These are phyloP conservation scores for Blumeria graminis DNA, from an alignment of 2,329 filamentous ascomycete genomes.

Conservation along the genomic window DNA sequence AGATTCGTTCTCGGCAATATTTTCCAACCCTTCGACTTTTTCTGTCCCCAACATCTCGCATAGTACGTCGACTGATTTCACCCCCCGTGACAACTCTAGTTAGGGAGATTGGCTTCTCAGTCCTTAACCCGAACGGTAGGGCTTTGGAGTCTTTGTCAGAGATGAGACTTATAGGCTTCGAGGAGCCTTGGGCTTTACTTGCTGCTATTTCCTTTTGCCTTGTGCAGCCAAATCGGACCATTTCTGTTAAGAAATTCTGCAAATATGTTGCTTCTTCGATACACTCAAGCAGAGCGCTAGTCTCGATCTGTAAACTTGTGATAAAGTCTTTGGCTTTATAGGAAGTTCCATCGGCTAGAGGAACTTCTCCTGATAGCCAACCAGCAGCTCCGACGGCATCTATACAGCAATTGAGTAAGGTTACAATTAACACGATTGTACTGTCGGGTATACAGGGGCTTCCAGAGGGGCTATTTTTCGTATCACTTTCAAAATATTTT, in stretches of 20 bases:
- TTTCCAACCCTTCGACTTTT: slow-evolving; percentile 57
- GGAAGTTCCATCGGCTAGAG: slow-evolving; percentile 23
- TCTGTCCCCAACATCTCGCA: slow-evolving; percentile 51
- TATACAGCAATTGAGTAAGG: slow-evolving; percentile 46
- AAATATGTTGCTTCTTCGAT: slow-evolving; percentile 44
- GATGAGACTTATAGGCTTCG: slow-evolving; percentile 16
- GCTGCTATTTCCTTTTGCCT: slow-evolving; percentile 7
- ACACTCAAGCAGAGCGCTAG: slow-evolving; percentile 46
- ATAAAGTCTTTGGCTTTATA: slow-evolving; percentile 37
- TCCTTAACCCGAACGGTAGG: slow-evolving; percentile 41
- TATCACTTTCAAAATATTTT: slow-evolving; percentile 36
- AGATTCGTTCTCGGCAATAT: slow-evolving; percentile 62
- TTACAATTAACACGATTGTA: slow-evolving; percentile 45
- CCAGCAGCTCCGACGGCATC: slow-evolving; percentile 53
- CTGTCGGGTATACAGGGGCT: slow-evolving; percentile 33
- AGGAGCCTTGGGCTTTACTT: slow-evolving; percentile 13
- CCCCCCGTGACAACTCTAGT: slow-evolving; percentile 43
- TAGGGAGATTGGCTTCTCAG: slow-evolving; percentile 23
- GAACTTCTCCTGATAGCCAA: slow-evolving; percentile 41
- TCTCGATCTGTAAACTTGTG: slow-evolving; percentile 38
- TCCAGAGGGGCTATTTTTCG: slow-evolving; percentile 23
- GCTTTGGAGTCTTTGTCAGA: slow-evolving; percentile 18
- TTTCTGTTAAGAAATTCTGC: slow-evolving; percentile 38
- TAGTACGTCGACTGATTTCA: slow-evolving; percentile 42
- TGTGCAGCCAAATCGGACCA: slow-evolving; percentile 31